Conservation (phyloP, 2,329 filamentous ascomycete genomes). For the Didymella lethalis region DNA sequence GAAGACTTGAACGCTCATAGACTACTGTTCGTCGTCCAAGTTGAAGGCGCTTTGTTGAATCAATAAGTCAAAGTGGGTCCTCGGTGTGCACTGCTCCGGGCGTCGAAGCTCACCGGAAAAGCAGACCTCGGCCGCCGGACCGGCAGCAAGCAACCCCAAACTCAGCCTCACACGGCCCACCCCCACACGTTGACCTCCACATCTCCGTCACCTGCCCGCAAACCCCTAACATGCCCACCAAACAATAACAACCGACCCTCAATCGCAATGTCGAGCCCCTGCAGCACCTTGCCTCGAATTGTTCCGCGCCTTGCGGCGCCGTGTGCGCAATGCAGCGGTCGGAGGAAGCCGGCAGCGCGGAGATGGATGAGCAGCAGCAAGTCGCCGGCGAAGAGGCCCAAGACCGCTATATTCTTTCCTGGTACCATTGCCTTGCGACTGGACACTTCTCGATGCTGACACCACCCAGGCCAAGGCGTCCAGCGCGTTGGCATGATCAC, state of each 20-base stretch:
- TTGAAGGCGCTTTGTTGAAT: not conserved
- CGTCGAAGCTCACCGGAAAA: constrained; percentile 1
- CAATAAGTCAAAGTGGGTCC: constrained; percentile 9
- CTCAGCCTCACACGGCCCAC: constrained; percentile 11
- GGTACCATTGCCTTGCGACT: constrained; percentile 29
- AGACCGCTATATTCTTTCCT: constrained; percentile 52
- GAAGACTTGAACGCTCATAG: not conserved
- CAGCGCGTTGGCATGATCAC: constrained; percentile 87
- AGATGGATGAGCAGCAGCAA: constrained; percentile 44
- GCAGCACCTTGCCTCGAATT: constrained; percentile 10
- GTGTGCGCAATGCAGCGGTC: not conserved
- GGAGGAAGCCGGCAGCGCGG: constrained; percentile 6
- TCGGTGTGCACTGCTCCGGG: constrained; percentile 17
- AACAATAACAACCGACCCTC: constrained; percentile 8
- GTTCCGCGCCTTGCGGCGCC: constrained; percentile 12
- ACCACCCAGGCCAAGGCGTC: constrained; percentile 76
- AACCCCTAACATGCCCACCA: constrained; percentile 13
- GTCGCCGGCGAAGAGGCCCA: constrained; percentile 38
- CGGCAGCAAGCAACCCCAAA: constrained; percentile 18
- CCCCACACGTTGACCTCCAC: constrained; percentile 21
- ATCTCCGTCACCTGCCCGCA: constrained; percentile 4
- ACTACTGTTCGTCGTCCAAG: too few relatives aligned
- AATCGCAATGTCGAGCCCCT: constrained; percentile 13
- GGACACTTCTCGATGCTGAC: constrained; percentile 22
- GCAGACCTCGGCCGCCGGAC: constrained; percentile 18